Evolutionary conservation across 2,329 filamentous ascomycete species (phyloP).

Genomic region (Penicillium sp.): DNA sequence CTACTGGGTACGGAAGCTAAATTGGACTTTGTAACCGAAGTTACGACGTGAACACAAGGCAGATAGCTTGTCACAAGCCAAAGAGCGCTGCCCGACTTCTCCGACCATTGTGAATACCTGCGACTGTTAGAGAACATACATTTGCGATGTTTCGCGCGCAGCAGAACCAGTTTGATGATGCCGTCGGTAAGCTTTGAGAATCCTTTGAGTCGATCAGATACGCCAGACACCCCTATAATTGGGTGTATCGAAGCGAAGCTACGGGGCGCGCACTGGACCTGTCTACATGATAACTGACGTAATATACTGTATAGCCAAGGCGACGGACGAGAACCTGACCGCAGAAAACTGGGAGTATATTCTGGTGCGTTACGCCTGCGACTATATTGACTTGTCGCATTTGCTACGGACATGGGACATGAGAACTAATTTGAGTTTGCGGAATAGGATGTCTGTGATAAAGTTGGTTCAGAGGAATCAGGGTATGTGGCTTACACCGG

Average conservation of each 20-base stretch:
- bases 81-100: constrained; percentile 16
- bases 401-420: not conserved
- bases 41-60: not conserved
- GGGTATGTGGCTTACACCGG: constrained; percentile 36
- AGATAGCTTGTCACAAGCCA: constrained; percentile 2
- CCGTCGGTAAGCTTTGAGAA: constrained; percentile 56
- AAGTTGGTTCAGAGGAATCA: constrained; percentile 52
- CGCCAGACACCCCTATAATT: not conserved
- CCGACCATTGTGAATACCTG: constrained; percentile 8
- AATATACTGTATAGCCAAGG: constrained; percentile 58
- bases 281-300: constrained; percentile 26
- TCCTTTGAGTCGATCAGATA: not conserved
- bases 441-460: constrained; percentile 59
- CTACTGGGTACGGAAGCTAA: not conserved
- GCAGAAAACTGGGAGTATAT: constrained; percentile 76
- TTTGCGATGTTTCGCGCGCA: constrained; percentile 58
- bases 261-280: not conserved
- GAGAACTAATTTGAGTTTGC: constrained; percentile 12
- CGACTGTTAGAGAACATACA: constrained; percentile 11
- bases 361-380: constrained; percentile 47
- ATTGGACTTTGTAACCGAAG: not conserved
- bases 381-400: not conserved
- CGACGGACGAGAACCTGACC: constrained; percentile 97
- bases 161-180: constrained; percentile 69
- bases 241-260: not conserved